A percentile compares a stretch with the other conserved stretches of the same genome.
Evolutionary conservation across 2,329 filamentous ascomycete species (phyloP).

Genomic region (Arachnopeziza araneosa): DNA sequence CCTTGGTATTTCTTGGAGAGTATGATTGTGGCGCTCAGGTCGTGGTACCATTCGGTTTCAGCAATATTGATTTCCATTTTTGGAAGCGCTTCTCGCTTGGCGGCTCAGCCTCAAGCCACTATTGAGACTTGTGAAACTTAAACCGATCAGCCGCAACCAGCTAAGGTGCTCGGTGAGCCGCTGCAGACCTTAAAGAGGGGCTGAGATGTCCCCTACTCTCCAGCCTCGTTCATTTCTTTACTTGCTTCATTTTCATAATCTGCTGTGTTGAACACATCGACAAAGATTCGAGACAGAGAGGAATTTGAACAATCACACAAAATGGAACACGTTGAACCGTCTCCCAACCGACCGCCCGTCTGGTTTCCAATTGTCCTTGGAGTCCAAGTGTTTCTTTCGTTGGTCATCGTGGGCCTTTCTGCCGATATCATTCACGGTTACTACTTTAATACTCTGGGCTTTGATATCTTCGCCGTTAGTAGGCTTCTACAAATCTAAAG

Average conservation of each 20-base stretch:
- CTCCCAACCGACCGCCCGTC: conserved; percentile 1
- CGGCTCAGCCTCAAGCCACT: background rate
- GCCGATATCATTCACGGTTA: conserved; percentile 10
- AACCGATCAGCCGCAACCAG: background rate
- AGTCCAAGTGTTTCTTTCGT: conserved; percentile 42
- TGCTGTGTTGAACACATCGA: background rate
- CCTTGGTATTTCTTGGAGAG: background rate
- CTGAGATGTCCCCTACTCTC: background rate
- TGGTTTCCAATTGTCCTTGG: conserved; percentile 35
- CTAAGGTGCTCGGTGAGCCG: background rate
- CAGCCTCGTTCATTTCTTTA: background rate
- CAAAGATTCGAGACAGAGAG: background rate
- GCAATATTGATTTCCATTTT: background rate
- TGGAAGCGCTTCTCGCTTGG: background rate
- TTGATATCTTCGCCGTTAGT: conserved; percentile 9
- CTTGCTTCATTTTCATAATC: background rate
- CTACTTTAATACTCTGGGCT: conserved; percentile 12
- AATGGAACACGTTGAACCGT: conserved; percentile 3
- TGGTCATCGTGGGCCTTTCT: conserved; percentile 10
- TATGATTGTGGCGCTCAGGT: background rate
- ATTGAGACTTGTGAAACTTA: background rate
- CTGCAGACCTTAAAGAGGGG: background rate
- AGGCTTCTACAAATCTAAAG: background rate
- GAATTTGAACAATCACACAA: background rate
- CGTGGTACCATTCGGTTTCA: background rate